A percentile compares a stretch with the other conserved stretches of the same genome.
These are phyloP conservation scores for Penicillium cosmopolitanum DNA, from an alignment of 495 filamentous ascomycete species.

Conservation along the genomic window DNA sequence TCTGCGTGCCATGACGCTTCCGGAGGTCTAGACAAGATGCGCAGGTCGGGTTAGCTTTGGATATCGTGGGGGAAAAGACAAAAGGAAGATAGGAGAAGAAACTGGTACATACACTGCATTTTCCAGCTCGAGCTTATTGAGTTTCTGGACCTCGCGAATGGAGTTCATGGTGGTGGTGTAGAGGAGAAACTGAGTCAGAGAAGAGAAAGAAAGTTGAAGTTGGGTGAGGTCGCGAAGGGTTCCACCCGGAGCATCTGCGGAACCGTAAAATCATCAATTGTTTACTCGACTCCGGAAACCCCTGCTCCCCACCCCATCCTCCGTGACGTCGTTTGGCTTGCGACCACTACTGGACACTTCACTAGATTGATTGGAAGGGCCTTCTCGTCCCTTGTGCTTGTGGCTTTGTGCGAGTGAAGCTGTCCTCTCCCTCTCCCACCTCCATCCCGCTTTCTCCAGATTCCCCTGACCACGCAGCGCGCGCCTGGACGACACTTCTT, in stretches of 20 bases:
- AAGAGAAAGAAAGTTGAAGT: constrained; percentile 21
- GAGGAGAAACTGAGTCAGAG: neutral
- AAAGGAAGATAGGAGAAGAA: neutral
- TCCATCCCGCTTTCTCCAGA: constrained; percentile 17
- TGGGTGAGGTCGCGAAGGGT: constrained; percentile 24
- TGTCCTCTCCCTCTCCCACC: neutral
- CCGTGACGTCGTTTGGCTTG: constrained; percentile 16
- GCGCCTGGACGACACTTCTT: constrained; percentile 14
- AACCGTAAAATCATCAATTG: constrained; percentile 37
- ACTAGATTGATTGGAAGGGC: neutral
- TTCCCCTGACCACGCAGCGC: constrained; percentile 29
- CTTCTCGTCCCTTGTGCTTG: constrained; percentile 14
- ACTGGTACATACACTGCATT: constrained; percentile 64
- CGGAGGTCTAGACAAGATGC: constrained; percentile 55
- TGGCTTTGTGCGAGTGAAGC: neutral
- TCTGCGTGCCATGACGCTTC: constrained; percentile 97
- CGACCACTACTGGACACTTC: neutral
- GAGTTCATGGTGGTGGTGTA: constrained; percentile 71
- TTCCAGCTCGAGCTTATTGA: constrained; percentile 96
- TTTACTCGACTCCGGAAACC: constrained; percentile 27
- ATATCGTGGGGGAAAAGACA: constrained; percentile 1
- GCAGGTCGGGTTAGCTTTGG: constrained; percentile 20
- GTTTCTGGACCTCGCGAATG: constrained; percentile 85
- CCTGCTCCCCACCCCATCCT: constrained; percentile 21
- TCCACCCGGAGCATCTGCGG: constrained; percentile 32